Percentiles rank a stretch among this genome's conserved stretches.
phyloP scores from a whole-genome alignment of 1,139 yeast species.

The Pichia sp. region DNA sequence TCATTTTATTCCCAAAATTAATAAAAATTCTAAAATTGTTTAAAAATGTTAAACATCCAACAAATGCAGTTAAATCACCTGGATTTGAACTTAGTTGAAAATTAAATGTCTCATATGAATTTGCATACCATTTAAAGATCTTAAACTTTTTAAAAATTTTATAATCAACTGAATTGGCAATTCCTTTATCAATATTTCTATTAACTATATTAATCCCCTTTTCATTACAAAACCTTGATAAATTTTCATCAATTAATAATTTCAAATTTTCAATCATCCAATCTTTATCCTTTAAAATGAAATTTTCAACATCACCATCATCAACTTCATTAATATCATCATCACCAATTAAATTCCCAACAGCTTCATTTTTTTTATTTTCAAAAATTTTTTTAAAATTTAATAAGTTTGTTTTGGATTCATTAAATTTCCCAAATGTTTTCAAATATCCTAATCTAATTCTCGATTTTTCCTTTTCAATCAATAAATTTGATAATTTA shows the following conservation, averaged over 20 bases:
- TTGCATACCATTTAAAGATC: conserved; percentile 27
- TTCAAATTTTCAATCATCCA: conserved; percentile 24
- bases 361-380: not conserved
- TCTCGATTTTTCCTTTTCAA: conserved; percentile 19
- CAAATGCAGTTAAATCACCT: conserved; percentile 28
- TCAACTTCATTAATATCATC: not conserved
- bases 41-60: conserved; percentile 29
- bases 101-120: conserved; percentile 31
- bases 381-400: conserved; percentile 2
- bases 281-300: conserved; percentile 1
- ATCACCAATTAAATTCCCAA: not conserved
- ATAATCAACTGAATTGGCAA: conserved; percentile 17
- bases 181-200: conserved; percentile 9
- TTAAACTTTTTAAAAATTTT: conserved; percentile 20
- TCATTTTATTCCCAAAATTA: not conserved
- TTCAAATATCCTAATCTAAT: conserved; percentile 19
- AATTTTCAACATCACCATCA: not conserved
- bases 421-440: conserved; percentile 7
- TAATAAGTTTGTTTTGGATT: not conserved
- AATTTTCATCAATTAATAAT: conserved; percentile 26
- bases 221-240: conserved; percentile 20
- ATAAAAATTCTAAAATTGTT: conserved; percentile 13
- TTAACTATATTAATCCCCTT: conserved; percentile 21
- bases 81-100: conserved; percentile 26
- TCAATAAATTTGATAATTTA: conserved; percentile 20